Conservation (phyloP, 2,329 filamentous ascomycete genomes). For the Amphichorda felina region DNA sequence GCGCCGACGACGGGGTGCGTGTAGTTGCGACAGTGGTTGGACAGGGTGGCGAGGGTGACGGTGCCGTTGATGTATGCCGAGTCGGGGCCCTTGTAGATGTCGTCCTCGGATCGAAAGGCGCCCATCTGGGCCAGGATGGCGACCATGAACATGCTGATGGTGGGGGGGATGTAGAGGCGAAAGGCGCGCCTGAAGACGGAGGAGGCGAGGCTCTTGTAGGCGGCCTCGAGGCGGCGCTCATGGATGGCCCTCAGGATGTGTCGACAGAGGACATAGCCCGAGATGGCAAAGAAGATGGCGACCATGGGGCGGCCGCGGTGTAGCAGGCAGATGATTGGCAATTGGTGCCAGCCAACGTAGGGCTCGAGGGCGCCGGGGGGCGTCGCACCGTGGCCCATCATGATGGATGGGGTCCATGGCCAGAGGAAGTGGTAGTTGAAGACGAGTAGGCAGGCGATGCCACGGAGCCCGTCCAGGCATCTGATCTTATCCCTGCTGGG, state of each 20-base stretch:
- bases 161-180: conserved; percentile 25
- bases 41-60: conserved; percentile 12
- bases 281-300: conserved; percentile 30
- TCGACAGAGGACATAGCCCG: conserved; percentile 27
- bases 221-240: conserved; percentile 19
- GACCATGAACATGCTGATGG: conserved; percentile 26
- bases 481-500: conserved; percentile 20
- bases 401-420: conserved; percentile 13
- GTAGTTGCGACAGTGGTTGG: conserved; percentile 14
- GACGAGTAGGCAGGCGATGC: conserved; percentile 26
- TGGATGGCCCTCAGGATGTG: conserved; percentile 24
- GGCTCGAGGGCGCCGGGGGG: conserved; percentile 21
- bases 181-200: conserved; percentile 24
- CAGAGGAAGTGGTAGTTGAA: conserved; percentile 14
- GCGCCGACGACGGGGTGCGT: conserved; percentile 14
- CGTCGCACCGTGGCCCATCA: conserved; percentile 25
- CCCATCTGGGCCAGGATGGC: conserved; percentile 24
- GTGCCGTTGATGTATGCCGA: conserved; percentile 26
- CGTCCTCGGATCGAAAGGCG: conserved; percentile 20
- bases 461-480: conserved; percentile 27
- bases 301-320: conserved; percentile 28
- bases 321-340: conserved; percentile 27
- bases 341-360: conserved; percentile 15
- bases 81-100: conserved; percentile 23
- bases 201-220: conserved; percentile 23